These are phyloP conservation scores for Closterium sp. DNA, from an alignment of 139 green algal species.

Conservation along the genomic window DNA sequence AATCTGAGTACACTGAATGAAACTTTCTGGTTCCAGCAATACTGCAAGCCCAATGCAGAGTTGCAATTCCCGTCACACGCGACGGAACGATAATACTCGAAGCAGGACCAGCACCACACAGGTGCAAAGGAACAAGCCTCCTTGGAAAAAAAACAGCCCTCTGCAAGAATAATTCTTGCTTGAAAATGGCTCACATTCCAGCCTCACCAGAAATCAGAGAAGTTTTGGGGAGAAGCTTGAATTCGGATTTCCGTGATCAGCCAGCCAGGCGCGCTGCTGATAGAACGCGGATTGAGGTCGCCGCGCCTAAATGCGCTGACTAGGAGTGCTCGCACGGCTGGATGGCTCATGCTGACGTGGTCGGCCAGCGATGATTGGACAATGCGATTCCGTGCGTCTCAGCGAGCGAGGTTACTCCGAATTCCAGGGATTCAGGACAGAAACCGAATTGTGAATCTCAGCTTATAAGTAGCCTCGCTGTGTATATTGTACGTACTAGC, in stretches of 20 bases:
- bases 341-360: not conserved
- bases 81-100: not conserved
- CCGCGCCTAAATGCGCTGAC: not conserved
- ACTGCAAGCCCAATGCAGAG: not conserved
- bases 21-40: no score
- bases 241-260: not conserved
- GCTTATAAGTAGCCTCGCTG: not conserved
- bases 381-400: not conserved
- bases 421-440: not conserved
- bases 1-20: no score
- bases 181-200: not conserved
- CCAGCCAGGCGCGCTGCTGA: not conserved
- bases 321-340: not conserved
- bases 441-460: not conserved
- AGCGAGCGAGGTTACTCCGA: not conserved
- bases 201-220: not conserved
- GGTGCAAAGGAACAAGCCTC: not conserved
- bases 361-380: not conserved
- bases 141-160: no score
- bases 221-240: not conserved
- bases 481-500: no score
- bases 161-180: not conserved
- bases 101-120: not conserved
- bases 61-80: not conserved
- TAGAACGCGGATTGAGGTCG: not conserved